These are phyloP conservation scores for Termitomyces sp. DNA, from an alignment of 1,284 basidiomycete genomes.

Conservation along the genomic window DNA sequence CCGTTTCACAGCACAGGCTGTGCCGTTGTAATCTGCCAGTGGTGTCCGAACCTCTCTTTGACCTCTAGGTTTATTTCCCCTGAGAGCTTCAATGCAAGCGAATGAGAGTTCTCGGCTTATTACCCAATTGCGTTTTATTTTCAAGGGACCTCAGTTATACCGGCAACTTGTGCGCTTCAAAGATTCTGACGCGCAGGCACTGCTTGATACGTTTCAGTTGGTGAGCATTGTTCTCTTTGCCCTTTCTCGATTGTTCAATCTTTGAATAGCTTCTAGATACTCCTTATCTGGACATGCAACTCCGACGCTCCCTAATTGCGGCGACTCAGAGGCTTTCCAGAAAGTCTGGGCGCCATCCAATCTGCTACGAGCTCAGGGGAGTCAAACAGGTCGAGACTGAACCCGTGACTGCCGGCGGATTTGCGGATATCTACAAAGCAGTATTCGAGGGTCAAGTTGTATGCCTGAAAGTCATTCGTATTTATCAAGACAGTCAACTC, in stretches of 20 bases:
- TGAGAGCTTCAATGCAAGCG: neutral
- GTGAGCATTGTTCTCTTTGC: too few species aligned
- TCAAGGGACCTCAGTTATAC: neutral
- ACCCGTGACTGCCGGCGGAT: conserved; percentile 1
- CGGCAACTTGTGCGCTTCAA: neutral
- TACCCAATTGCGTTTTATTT: neutral
- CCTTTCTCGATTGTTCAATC: too few species aligned
- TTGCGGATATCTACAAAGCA: conserved; percentile 9
- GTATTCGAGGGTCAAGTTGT: neutral
- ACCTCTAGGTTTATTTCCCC: too few species aligned
- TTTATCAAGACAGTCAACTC: conserved; percentile 3
- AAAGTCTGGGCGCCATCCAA: neutral
- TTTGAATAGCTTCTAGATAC: conserved; percentile 1
- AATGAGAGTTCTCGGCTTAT: too few species aligned
- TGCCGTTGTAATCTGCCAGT: too few species aligned
- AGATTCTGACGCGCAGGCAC: too few species aligned
- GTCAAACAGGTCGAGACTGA: neutral
- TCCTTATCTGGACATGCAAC: neutral
- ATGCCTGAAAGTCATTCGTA: conserved; percentile 6
- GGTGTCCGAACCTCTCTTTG: too few species aligned
- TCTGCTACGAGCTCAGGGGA: neutral
- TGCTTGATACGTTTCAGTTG: too few species aligned
- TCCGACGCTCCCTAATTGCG: conserved; percentile 1
- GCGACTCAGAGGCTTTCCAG: neutral
- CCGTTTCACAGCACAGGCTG: too few species aligned